Base-by-base conservation (phyloP, 371 early-diverging fungal species). In the Actinomortierella wolfii region DNA sequence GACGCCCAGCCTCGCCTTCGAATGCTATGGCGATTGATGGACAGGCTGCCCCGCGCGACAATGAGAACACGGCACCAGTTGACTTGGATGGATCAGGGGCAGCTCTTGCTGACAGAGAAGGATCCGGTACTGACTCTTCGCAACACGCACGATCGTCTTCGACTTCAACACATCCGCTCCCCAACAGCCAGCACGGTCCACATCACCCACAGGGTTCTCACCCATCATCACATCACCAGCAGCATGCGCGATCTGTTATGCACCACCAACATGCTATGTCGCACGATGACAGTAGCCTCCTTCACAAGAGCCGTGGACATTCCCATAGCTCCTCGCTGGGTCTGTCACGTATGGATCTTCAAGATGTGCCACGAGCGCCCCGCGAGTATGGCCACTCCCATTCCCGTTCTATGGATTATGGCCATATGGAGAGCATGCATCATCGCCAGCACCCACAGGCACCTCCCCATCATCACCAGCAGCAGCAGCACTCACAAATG, bases 371-470 rank as follows among this genome's bases (percentile, higher is more conserved):
- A 1, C 58, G 59, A 9, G 43, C 58, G 46, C 41, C 24, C 26
- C 52, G 65, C 20, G 61, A 51, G 17, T 54, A 41, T 14, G 64
- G 70, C 17, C 71, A 65, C 50, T 48, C 54, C 0, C 71, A 70
- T 53, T 70, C 71, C 5, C 57, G 71, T 3, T 70, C 71, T 13
- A 65, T 70, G 65, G 71, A 70, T 23, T 70, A 64, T 51, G 61
- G 67, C 25, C 34, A 60, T 14, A 45, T 54, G 34, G 67, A 67
- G 57, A n/a, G 56, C 45, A 9, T 46, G 56, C 21, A 21, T n/a
- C 15, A 46, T 48, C 48, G 23, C 13, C 47, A 18, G 11, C 47
- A 47, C 8, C 47, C 47, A 3, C 24, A 44, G n/a, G 18, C 48
- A 48, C 34, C 34, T 17, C 48, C 48, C 23, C 48, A 17, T 23